phyloP scores from a whole-genome alignment of 306 rosid species.

The Sechiopsis laciniata region DNA sequence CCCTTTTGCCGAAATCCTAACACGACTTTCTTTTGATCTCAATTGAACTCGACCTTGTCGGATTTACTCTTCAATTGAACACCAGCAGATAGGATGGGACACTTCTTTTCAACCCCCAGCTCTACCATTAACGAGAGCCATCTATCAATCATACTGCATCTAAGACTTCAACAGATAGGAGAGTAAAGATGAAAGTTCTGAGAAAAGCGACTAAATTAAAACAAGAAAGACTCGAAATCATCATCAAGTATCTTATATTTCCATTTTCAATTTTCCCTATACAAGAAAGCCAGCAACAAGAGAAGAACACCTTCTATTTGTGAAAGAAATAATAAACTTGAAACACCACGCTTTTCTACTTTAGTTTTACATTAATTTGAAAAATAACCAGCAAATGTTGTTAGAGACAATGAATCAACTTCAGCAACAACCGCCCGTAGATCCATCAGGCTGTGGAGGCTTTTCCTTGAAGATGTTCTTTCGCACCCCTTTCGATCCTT shows the following conservation, averaged over 20 bases:
- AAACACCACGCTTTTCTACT: not conserved
- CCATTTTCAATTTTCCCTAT: slow-evolving; percentile 14
- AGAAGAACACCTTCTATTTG: not conserved
- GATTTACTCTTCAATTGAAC: too few species aligned
- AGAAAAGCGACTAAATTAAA: not conserved
- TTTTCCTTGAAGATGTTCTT: slow-evolving; percentile 78
- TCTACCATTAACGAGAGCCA: not conserved
- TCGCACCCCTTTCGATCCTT: slow-evolving; percentile 73
- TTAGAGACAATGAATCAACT: slow-evolving; percentile 19
- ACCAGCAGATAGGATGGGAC: too few species aligned
- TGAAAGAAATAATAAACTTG: not conserved
- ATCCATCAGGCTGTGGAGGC: slow-evolving; percentile 46
- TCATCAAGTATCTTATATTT: slow-evolving; percentile 2
- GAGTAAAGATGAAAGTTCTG: not conserved
- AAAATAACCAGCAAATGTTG: slow-evolving; percentile 8
- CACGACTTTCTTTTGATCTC: too few species aligned
- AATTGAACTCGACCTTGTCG: too few species aligned
- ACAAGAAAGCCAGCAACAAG: slow-evolving; percentile 22
- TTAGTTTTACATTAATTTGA: not conserved
- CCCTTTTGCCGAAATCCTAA: too few species aligned
- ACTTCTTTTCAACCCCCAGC: too few species aligned
- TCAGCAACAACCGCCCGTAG: slow-evolving; percentile 85
- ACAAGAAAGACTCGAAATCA: not conserved
- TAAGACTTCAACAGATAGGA: not conserved
- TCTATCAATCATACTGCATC: not conserved